These are phyloP conservation scores for Urostyla sp. DNA, from an alignment of 73 alveolate genomes.

Conservation along the genomic window DNA sequence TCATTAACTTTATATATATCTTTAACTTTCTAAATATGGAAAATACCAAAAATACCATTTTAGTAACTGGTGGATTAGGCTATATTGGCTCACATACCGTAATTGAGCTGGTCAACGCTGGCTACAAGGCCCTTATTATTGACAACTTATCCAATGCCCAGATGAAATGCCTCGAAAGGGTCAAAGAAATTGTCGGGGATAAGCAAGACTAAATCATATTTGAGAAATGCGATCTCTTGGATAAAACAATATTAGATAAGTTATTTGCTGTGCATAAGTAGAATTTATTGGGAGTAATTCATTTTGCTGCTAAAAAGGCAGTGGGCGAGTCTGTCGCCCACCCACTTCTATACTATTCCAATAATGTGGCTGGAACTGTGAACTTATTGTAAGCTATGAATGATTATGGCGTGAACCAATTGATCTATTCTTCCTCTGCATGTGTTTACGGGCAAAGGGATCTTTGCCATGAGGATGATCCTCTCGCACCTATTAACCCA, in stretches of 20 bases:
- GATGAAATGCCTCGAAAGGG: slow-evolving; percentile 70
- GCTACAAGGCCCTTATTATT: slow-evolving; percentile 74
- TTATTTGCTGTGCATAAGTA: slow-evolving; percentile 21
- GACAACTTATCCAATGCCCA: slow-evolving; percentile 89
- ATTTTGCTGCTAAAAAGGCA: slow-evolving; percentile 98
- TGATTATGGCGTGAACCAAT: slow-evolving; percentile 67
- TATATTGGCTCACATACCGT: slow-evolving; percentile 96
- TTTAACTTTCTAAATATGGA: not conserved
- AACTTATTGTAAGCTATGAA: slow-evolving; percentile 84
- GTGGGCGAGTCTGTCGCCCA: slow-evolving; percentile 94
- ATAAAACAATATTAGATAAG: slow-evolving; percentile 54
- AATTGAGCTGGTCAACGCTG: slow-evolving; percentile 81
- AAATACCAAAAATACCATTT: slow-evolving; percentile 25
- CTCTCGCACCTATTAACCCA: slow-evolving; percentile 86
- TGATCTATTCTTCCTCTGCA: slow-evolving; percentile 95
- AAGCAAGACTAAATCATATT: not conserved
- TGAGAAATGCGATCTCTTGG: slow-evolving; percentile 65
- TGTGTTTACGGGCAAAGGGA: slow-evolving; percentile 94
- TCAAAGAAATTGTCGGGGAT: slow-evolving; percentile 54
- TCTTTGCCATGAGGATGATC: slow-evolving; percentile 72
- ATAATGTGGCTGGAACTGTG: slow-evolving; percentile 92
- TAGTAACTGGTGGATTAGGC: slow-evolving; percentile 99
- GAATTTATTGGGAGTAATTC: slow-evolving; percentile 83
- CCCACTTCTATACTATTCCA: slow-evolving; percentile 92
- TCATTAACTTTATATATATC: not conserved